Evolutionary conservation across 306 rosid species (phyloP).

Genomic region (Cicer chorassanicum): DNA sequence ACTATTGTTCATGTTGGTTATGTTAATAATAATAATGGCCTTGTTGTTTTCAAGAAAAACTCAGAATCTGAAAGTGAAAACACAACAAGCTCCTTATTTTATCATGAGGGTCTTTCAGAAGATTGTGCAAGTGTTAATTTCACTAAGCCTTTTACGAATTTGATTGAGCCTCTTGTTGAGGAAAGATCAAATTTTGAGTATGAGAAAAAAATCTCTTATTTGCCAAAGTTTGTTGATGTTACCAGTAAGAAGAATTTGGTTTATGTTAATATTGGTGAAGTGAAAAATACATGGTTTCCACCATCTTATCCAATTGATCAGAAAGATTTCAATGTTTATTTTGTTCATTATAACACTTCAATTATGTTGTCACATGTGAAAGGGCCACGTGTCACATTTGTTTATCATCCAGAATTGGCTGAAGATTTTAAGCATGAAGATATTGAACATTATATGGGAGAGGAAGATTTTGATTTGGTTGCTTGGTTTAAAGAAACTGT

Average conservation of each 20-base stretch:
- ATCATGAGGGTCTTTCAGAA: slow-evolving; percentile 52
- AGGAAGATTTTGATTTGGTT: slow-evolving; percentile 72
- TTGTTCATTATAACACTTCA: slow-evolving; percentile 80
- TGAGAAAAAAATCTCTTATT: slow-evolving; percentile 50
- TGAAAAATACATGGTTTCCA: slow-evolving; percentile 65
- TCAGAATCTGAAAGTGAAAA: slow-evolving; percentile 49
- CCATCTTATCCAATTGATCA: slow-evolving; percentile 70
- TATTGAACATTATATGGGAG: slow-evolving; percentile 56
- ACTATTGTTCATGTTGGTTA: slow-evolving; percentile 61
- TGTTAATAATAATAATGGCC: slow-evolving; percentile 51
- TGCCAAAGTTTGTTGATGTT: slow-evolving; percentile 67
- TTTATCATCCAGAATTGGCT: slow-evolving; percentile 84
- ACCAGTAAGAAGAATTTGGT: slow-evolving; percentile 60
- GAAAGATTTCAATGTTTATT: slow-evolving; percentile 65
- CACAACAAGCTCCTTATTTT: slow-evolving; percentile 41
- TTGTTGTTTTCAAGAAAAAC: slow-evolving; percentile 79
- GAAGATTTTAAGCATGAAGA: slow-evolving; percentile 48
- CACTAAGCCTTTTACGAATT: slow-evolving; percentile 57
- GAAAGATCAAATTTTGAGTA: slow-evolving; percentile 43
- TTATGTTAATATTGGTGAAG: slow-evolving; percentile 74
- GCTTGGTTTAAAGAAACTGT: slow-evolving; percentile 89
- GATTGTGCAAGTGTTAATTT: slow-evolving; percentile 62
- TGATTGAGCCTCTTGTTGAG: slow-evolving; percentile 73
- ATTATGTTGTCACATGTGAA: slow-evolving; percentile 65
- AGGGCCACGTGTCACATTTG: slow-evolving; percentile 77